These are phyloP conservation scores for Danielia oregonensis DNA, from an alignment of 805 yeast species.

Conservation along the genomic window DNA sequence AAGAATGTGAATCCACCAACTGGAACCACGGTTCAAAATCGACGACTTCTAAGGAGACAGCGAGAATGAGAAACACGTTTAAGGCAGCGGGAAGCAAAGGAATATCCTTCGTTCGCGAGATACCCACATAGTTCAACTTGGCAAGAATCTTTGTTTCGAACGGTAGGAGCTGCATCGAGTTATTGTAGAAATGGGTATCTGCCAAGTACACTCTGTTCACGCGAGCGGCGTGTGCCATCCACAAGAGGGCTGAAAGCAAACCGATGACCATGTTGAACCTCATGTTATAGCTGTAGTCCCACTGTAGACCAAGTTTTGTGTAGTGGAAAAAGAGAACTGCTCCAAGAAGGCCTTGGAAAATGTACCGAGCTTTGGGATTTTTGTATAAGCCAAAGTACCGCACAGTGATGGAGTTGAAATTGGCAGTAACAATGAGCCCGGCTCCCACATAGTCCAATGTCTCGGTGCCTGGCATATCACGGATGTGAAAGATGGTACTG, in stretches of 20 bases:
- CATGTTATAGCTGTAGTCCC: conserved; percentile 41
- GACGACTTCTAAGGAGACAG: conserved; percentile 31
- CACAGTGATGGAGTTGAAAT: conserved; percentile 31
- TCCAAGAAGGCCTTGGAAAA: conserved; percentile 18
- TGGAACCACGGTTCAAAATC: conserved; percentile 39
- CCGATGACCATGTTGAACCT: conserved; percentile 31
- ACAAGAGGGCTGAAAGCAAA: conserved; percentile 23
- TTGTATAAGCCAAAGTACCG: conserved; percentile 29
- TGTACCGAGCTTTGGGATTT: conserved; percentile 7
- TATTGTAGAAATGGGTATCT: conserved; percentile 23
- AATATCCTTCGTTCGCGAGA: conserved; percentile 23
- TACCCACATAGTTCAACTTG: conserved; percentile 27
- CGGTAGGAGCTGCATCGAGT: conserved; percentile 36
- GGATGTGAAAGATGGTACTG: conserved; percentile 35
- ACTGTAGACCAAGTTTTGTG: conserved; percentile 21
- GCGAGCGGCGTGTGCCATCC: conserved; percentile 31
- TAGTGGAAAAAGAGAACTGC: conserved; percentile 25
- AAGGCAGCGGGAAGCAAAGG: conserved; percentile 35
- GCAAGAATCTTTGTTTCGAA: conserved; percentile 33
- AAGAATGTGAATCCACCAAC: conserved; percentile 83
- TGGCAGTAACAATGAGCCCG: conserved; percentile 31
- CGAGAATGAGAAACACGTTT: conserved; percentile 28
- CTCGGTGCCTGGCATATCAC: conserved; percentile 37
- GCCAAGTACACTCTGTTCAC: conserved; percentile 15
- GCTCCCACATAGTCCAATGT: conserved; percentile 42